Conservation (phyloP, 208 protist species). For the Balamuthia mandrillaris region DNA sequence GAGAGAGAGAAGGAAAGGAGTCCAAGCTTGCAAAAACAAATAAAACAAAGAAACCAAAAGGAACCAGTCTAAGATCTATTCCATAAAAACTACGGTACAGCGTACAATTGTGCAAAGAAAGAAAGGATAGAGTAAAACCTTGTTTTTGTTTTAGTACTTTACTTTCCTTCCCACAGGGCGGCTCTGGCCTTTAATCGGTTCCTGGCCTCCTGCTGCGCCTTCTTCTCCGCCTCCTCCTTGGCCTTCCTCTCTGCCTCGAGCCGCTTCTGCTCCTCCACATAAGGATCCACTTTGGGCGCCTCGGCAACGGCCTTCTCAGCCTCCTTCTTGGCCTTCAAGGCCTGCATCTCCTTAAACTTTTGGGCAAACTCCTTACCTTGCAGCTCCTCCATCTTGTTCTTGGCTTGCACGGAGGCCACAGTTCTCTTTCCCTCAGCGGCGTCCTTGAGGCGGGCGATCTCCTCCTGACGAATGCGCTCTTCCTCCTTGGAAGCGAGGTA, state of each 20-base stretch:
- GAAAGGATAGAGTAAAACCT: too few relatives aligned
- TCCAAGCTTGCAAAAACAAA: too few relatives aligned
- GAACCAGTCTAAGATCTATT: too few relatives aligned
- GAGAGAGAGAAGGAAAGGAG: too few relatives aligned
- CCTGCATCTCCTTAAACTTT: slow-evolving; percentile 25
- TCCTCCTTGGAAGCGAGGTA: not conserved
- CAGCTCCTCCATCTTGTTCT: slow-evolving; percentile 37
- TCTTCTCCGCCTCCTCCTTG: not conserved
- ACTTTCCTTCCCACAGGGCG: too few relatives aligned
- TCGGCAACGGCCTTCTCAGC: slow-evolving; percentile 1
- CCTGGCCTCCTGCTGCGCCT: not conserved
- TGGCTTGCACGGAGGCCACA: not conserved
- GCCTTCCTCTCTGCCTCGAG: not conserved
- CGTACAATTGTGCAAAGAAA: too few relatives aligned
- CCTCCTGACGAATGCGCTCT: not conserved
- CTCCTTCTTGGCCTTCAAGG: slow-evolving; percentile 34
- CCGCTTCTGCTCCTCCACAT: slow-evolving; percentile 8
- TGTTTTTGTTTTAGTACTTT: too few relatives aligned
- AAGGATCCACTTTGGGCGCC: slow-evolving; percentile 22
- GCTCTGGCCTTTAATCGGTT: slow-evolving; percentile 10
- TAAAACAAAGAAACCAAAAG: too few relatives aligned
- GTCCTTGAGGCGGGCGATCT: not conserved
- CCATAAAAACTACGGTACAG: too few relatives aligned
- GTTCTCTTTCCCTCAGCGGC: not conserved
- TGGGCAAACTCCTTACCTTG: slow-evolving; percentile 12